phyloP scores from a whole-genome alignment of 805 yeast genomes.

The Jamesozyma hellenica region DNA sequence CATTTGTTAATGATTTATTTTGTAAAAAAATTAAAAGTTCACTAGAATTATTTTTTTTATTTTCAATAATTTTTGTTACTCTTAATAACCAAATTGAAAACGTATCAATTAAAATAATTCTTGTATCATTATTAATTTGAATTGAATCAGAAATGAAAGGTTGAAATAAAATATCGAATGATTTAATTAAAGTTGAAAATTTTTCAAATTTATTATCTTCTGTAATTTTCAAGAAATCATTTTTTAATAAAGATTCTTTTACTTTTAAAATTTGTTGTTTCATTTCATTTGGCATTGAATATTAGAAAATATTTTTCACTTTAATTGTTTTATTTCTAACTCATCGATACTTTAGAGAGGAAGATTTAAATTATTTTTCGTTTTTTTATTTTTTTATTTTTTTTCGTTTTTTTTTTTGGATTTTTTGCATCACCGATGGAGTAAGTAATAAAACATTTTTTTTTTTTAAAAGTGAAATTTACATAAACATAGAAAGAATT shows the following conservation, averaged over 20 bases:
- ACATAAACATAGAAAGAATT: no score
- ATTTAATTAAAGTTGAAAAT: constrained; percentile 4
- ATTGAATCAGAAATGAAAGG: constrained; percentile 5
- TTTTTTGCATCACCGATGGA: no score
- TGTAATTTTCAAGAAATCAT: constrained; percentile 1
- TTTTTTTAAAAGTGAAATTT: no score
- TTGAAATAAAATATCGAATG: constrained; percentile 5
- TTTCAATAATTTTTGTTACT: constrained; percentile 33
- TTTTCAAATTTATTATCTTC: constrained; percentile 1
- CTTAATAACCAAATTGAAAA: constrained; percentile 58
- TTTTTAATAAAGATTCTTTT: constrained; percentile 1
- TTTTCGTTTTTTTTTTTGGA: no score
- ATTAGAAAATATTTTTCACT: no score
- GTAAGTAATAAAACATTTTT: no score
- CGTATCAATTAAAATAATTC: constrained; percentile 45
- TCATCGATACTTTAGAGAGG: no score
- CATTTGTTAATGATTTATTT: constrained; percentile 11
- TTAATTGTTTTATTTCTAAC: no score
- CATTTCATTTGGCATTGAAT: background rate
- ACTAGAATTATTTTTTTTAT: constrained; percentile 12
- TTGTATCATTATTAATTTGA: constrained; percentile 7
- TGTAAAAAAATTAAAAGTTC: constrained; percentile 6
- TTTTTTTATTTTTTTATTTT: no score
- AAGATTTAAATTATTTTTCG: no score
- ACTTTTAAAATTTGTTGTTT: background rate